Evolutionary conservation across 805 yeast species (phyloP), one percentile per base, ranked within the genome.

Genomic region (Clavispora phyllophila): DNA sequence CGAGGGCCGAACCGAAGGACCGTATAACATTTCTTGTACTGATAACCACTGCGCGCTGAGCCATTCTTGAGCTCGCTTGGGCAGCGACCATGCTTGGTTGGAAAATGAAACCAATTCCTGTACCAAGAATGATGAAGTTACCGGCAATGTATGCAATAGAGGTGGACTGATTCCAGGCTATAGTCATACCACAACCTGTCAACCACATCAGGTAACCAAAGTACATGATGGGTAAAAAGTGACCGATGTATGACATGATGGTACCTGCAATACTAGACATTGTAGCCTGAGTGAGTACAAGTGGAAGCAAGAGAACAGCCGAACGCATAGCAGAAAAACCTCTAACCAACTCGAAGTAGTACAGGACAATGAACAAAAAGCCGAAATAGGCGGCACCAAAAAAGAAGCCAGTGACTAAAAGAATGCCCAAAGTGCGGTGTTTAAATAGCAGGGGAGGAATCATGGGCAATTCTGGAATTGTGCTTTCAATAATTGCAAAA

Each of bases 1-100:
- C 84, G 22, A 78, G 61, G 1, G 84, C 72, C n/a, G 82, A 82
- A 13, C 85, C 86, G 43, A 81, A 70, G 3, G 81, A 73, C 42
- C 85, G 62, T 37, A 76, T 50, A 19, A 78, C 77, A 50, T 78
- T 79, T 55, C 85, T 65, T 1, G 81, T 66, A 3, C 81, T 68
- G 9, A 79, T 78, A 12, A 77, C 77, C 10, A 79, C 79, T 0
- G 84, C 81, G 36, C 86, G 57, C 47, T 80, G 84, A 3, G 71
- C 63, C 39, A 71, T 68, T 29, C 49, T 59, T 13, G 78, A 63
- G 45, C 76, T 78, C 1, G 81, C 79, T 53, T 71, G 82, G 28
- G 70, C 68, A 1, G 82, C 82, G 9, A 78, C 73, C 61, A 77
- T 65, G 0, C 77, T 70, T 4, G 81, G 81, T 53, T 77, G 82